Conservation (phyloP, 1,284 basidiomycete genomes). For the Ceratobasidium sp. region DNA sequence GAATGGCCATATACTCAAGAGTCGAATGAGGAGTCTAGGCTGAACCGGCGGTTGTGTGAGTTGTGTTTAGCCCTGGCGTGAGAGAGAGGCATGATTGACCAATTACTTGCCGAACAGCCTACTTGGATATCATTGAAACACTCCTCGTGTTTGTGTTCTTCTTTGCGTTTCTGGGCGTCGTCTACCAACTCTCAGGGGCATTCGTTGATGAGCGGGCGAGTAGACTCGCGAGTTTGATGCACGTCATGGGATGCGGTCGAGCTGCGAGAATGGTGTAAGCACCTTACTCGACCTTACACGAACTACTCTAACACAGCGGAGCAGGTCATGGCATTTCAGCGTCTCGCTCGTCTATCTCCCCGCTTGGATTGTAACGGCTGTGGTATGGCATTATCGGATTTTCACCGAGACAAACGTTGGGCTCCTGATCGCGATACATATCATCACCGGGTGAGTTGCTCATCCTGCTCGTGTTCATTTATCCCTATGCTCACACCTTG, state of each 20-base stretch:
- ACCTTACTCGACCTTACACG: not conserved
- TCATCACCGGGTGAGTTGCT: slow-evolving; percentile 68
- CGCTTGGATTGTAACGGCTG: slow-evolving; percentile 74
- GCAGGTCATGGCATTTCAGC: slow-evolving; percentile 76
- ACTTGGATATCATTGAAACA: not conserved
- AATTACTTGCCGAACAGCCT: slow-evolving; percentile 4
- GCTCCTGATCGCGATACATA: slow-evolving; percentile 73
- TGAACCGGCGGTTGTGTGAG: slow-evolving; percentile 42
- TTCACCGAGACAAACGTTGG: slow-evolving; percentile 74
- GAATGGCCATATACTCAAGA: slow-evolving; percentile 78
- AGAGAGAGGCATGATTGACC: slow-evolving; percentile 48
- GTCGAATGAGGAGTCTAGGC: slow-evolving; percentile 70
- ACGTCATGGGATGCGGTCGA: slow-evolving; percentile 78
- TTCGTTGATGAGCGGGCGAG: slow-evolving; percentile 73
- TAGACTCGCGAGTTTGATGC: slow-evolving; percentile 74
- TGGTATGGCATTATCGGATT: slow-evolving; percentile 74
- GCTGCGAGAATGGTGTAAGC: slow-evolving; percentile 72
- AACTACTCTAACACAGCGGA: not conserved
- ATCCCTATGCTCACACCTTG: not conserved
- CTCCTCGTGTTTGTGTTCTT: slow-evolving; percentile 70
- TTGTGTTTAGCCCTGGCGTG: slow-evolving; percentile 46
- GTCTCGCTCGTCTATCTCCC: slow-evolving; percentile 70
- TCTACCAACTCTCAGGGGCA: slow-evolving; percentile 78
- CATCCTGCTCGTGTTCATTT: slow-evolving; percentile 46
- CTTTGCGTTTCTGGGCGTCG: slow-evolving; percentile 65